Evolutionary conservation across 164 flowering plant species (phyloP).

Genomic region (Sedum album): DNA sequence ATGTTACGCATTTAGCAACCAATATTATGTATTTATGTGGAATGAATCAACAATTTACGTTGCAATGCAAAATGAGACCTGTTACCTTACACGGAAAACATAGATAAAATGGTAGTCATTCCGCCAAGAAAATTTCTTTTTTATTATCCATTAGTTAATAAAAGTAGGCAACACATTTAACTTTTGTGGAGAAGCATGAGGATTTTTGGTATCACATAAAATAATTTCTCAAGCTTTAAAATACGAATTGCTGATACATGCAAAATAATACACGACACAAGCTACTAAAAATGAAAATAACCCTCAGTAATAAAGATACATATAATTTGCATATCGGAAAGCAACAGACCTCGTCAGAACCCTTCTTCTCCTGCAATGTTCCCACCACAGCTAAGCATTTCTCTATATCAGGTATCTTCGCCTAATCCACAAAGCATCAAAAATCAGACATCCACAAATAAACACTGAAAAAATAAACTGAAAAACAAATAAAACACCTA

Average conservation of each 20-base stretch:
- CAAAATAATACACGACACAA: neutral
- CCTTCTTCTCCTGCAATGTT: constrained; percentile 81
- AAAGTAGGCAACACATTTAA: neutral
- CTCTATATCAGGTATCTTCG: constrained; percentile 93
- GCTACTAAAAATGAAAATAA: neutral
- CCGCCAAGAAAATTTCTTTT: neutral
- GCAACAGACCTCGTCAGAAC: constrained; percentile 79
- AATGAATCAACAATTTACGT: neutral
- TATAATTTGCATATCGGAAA: no score
- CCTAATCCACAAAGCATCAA: constrained; percentile 35
- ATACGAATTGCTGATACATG: no score
- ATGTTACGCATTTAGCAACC: neutral
- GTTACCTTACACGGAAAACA: neutral
- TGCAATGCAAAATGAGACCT: neutral
- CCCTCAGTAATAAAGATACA: constrained; percentile 15
- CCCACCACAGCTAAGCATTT: constrained; percentile 86
- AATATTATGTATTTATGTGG: neutral
- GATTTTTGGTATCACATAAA: neutral
- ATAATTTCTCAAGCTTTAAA: no score
- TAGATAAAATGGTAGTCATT: neutral
- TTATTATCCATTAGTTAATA: neutral
- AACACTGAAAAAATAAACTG: neutral
- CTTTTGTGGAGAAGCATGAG: neutral
- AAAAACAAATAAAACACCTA: constrained; percentile 10
- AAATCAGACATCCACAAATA: neutral